Evolutionary conservation across 345 rosid genomes (phyloP).

Genomic region (Isatis tinctoria): DNA sequence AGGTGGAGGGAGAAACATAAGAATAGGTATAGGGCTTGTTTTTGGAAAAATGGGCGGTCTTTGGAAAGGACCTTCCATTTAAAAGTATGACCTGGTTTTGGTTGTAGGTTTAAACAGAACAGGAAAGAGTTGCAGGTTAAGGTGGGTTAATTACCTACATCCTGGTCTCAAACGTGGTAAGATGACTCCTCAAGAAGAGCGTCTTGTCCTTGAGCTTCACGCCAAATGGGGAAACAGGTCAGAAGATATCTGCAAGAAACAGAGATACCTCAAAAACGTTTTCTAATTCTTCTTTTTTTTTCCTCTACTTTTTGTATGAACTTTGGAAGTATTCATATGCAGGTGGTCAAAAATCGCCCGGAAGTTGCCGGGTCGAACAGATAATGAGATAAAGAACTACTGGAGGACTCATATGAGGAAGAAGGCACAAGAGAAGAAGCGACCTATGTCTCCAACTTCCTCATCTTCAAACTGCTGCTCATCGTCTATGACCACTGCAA

Average conservation of each 20-base stretch:
- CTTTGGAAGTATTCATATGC: slow-evolving; percentile 2
- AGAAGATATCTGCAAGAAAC: slow-evolving; percentile 11
- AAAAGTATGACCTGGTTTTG: slow-evolving; percentile 46
- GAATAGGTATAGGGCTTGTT: slow-evolving; percentile 62
- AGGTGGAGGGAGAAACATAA: slow-evolving; percentile 98
- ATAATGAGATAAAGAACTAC: slow-evolving; percentile 94
- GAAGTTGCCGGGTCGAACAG: slow-evolving; percentile 92
- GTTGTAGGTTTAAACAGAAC: slow-evolving; percentile 97
- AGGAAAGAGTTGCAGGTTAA: slow-evolving; percentile 98
- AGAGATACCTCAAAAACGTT: slow-evolving; percentile 1
- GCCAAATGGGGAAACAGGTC: slow-evolving; percentile 97
- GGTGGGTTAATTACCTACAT: slow-evolving; percentile 98
- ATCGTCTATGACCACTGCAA: slow-evolving; percentile 52
- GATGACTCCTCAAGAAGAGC: slow-evolving; percentile 93
- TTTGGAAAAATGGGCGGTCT: slow-evolving; percentile 44
- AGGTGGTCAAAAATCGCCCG: slow-evolving; percentile 98
- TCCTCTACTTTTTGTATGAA: neutral
- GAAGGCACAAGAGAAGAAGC: slow-evolving; percentile 79
- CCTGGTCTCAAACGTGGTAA: slow-evolving; percentile 98
- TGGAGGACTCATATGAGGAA: slow-evolving; percentile 98
- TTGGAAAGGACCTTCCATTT: slow-evolving; percentile 46
- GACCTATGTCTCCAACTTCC: slow-evolving; percentile 40
- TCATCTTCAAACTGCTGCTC: slow-evolving; percentile 50
- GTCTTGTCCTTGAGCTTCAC: slow-evolving; percentile 86
- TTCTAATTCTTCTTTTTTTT: no score